Percentiles rank a stretch among this genome's conserved stretches.
phyloP scores from a whole-genome alignment of 2,329 filamentous ascomycete species.

The Penicillium sp. region DNA sequence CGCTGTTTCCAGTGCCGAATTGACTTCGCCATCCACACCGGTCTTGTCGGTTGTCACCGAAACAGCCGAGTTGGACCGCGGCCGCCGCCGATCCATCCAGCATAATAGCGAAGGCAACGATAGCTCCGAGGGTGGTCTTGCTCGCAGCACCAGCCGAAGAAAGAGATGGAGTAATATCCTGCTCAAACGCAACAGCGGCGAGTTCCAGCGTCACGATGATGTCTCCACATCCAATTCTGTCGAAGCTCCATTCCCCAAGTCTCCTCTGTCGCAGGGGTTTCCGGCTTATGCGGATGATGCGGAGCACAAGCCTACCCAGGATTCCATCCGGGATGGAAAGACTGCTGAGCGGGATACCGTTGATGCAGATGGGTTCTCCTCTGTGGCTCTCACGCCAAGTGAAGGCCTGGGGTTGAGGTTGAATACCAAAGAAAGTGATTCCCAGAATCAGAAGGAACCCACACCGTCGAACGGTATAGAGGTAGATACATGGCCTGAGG shows the following conservation, averaged over 20 bases:
- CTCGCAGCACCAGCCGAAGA: conserved; percentile 33
- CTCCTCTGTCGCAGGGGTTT: conserved; percentile 32
- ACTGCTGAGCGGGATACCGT: not conserved
- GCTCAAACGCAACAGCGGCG: conserved; percentile 33
- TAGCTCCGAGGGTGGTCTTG: conserved; percentile 15
- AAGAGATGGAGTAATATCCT: conserved; percentile 41
- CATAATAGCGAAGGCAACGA: conserved; percentile 28
- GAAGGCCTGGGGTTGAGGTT: conserved; percentile 15
- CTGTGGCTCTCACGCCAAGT: conserved; percentile 16
- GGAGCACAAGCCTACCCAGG: not conserved
- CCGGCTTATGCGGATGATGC: conserved; percentile 19
- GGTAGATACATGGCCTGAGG: not conserved
- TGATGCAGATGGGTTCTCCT: conserved; percentile 19
- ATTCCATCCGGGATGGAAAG: not conserved
- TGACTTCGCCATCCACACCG: conserved; percentile 22
- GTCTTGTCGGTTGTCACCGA: conserved; percentile 24
- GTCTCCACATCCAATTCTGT: conserved; percentile 11
- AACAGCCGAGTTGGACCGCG: conserved; percentile 27
- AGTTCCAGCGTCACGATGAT: conserved; percentile 27
- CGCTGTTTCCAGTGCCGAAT: not conserved
- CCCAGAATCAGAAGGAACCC: not conserved
- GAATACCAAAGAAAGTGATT: not conserved
- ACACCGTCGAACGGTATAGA: not conserved
- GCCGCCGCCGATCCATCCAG: conserved; percentile 30
- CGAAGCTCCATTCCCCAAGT: conserved; percentile 29